Conservation (phyloP, 1,284 basidiomycete genomes). For the Pseudozyma pruni region DNA sequence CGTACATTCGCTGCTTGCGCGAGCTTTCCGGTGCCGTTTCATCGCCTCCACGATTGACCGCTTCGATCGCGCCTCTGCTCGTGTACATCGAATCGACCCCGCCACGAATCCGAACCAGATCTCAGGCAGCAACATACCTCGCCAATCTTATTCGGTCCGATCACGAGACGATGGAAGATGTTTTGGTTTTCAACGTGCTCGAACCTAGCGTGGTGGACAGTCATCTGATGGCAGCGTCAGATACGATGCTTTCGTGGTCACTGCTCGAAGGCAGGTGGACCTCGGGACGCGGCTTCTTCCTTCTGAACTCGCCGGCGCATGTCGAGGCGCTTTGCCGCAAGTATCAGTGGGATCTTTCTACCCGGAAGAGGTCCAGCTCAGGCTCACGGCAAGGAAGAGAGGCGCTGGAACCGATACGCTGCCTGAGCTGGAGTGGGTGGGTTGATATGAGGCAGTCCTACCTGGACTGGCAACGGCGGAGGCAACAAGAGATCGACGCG, state of each 20-base stretch:
- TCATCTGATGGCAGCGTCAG: conserved; percentile 1
- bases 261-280: conserved; percentile 18
- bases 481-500: not conserved
- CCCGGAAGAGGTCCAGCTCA: too few relatives aligned
- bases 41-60: not conserved
- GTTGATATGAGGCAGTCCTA: conserved; percentile 17
- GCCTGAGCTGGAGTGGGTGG: conserved; percentile 25
- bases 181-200: conserved; percentile 1
- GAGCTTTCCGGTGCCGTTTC: not conserved
- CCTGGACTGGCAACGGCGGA: not conserved
- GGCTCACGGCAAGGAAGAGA: not conserved
- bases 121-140: conserved; percentile 19
- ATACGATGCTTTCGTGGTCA: not conserved
- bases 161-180: not conserved
- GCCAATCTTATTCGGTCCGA: not conserved
- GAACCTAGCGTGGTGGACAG: conserved; percentile 17
- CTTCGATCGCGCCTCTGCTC: not conserved
- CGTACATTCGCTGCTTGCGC: not conserved
- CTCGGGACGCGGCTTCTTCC: conserved; percentile 25
- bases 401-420: conserved; percentile 16
- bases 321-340: conserved; percentile 8
- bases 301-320: conserved; percentile 5
- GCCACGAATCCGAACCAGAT: conserved; percentile 3
- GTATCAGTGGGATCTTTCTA: conserved; percentile 21
- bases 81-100: conserved; percentile 26